These are phyloP conservation scores for Colletotrichum somersetense DNA, from an alignment of 2,329 filamentous ascomycete genomes.

Conservation along the genomic window DNA sequence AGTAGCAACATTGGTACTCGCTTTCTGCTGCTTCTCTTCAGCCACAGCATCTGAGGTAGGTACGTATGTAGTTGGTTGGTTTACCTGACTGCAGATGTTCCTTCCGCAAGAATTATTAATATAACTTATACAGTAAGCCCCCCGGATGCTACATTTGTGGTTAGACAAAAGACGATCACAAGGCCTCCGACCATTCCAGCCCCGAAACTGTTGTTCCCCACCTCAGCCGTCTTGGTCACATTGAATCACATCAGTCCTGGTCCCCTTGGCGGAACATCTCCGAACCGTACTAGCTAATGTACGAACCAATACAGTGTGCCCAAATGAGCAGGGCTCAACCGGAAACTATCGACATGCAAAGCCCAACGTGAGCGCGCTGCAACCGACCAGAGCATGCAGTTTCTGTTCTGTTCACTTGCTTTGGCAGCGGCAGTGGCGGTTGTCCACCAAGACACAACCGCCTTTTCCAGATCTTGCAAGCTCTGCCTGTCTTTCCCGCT, in stretches of 20 bases:
- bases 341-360: neutral
- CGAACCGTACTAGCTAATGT: neutral
- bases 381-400: neutral
- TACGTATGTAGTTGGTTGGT: neutral
- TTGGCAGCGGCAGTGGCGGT: neutral
- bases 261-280: conserved; percentile 14
- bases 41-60: neutral
- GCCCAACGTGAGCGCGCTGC: neutral
- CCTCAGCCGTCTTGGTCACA: conserved; percentile 19
- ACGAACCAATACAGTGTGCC: neutral
- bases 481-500: neutral
- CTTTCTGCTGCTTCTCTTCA: neutral
- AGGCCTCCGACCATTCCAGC: neutral
- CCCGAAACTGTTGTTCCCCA: conserved; percentile 11
- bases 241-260: conserved; percentile 9
- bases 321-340: neutral
- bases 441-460: neutral
- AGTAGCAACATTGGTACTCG: neutral
- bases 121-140: neutral
- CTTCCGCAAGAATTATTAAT: no score
- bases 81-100: neutral
- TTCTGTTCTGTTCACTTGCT: neutral
- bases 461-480: neutral
- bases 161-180: neutral
- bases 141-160: neutral